Percentiles rank a stretch among this genome's conserved stretches.
These are phyloP conservation scores for Trichomonascaceae sp. DNA, from an alignment of 1,139 yeast genomes.

Conservation along the genomic window DNA sequence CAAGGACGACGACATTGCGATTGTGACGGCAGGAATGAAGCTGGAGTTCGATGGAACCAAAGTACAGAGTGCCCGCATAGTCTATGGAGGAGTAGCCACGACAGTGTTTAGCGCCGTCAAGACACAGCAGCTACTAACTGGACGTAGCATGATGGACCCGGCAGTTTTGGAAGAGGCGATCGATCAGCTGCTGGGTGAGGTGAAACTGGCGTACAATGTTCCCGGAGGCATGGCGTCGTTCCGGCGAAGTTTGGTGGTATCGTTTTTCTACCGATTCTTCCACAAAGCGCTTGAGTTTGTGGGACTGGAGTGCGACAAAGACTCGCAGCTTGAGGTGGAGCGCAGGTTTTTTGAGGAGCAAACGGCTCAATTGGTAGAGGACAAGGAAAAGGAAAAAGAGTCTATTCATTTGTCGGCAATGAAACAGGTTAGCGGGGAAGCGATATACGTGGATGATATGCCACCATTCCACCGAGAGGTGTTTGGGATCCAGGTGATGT, in stretches of 20 bases:
- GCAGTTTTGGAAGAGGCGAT: conserved; percentile 20
- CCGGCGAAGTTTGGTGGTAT: conserved; percentile 29
- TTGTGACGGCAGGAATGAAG: conserved; percentile 31
- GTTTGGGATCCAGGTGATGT: conserved; percentile 31
- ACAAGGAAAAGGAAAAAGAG: conserved; percentile 26
- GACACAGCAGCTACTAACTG: conserved; percentile 22
- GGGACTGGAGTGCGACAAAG: conserved; percentile 22
- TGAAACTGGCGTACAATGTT: conserved; percentile 28
- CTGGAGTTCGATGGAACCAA: conserved; percentile 14
- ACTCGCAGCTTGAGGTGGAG: conserved; percentile 25
- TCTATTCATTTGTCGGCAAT: conserved; percentile 31
- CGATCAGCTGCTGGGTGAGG: conserved; percentile 24
- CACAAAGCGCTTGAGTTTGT: conserved; percentile 17
- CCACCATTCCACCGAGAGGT: conserved; percentile 30
- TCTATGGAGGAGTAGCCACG: conserved; percentile 36
- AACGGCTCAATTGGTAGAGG: not conserved
- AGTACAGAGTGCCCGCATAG: conserved; percentile 23
- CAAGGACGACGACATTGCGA: conserved; percentile 36
- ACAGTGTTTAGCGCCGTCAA: conserved; percentile 29
- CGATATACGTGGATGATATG: conserved; percentile 31
- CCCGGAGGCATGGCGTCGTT: conserved; percentile 38
- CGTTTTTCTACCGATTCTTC: conserved; percentile 33
- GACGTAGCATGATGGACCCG: conserved; percentile 14
- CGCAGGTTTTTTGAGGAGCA: conserved; percentile 24
- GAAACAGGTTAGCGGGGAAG: conserved; percentile 35